Percentiles rank a stretch among this genome's conserved stretches.
Evolutionary conservation across 169 alveolate species (phyloP).

Genomic region (Plasmodium gaboni): DNA sequence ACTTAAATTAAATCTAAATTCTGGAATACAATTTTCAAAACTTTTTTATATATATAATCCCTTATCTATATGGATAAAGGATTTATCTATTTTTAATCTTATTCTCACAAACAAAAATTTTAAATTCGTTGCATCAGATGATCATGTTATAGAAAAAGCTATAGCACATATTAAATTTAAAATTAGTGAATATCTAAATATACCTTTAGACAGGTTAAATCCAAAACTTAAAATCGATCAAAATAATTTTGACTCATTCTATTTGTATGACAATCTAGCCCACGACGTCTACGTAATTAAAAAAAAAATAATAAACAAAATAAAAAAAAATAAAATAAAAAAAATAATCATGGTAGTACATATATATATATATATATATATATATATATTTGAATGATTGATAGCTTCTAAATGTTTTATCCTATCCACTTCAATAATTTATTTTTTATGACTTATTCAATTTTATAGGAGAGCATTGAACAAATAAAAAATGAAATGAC

Average conservation of each 20-base stretch:
- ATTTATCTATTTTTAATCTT: constrained; percentile 47
- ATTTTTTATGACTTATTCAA: neutral
- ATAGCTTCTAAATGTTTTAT: neutral
- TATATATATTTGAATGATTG: constrained; percentile 1
- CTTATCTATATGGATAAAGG: constrained; percentile 49
- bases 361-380: constrained; percentile 3
- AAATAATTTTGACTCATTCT: constrained; percentile 23
- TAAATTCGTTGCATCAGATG: constrained; percentile 22
- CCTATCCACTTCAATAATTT: neutral
- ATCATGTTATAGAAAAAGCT: constrained; percentile 48
- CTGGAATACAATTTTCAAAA: constrained; percentile 49
- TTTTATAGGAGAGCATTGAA: constrained; percentile 44
- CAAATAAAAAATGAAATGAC: constrained; percentile 56
- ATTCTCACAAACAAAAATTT: constrained; percentile 12
- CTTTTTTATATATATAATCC: constrained; percentile 56
- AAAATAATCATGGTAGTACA: neutral
- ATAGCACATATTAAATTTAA: constrained; percentile 41
- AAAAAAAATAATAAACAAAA: neutral
- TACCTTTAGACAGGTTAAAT: constrained; percentile 36
- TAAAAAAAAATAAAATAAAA: neutral
- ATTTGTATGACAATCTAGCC: constrained; percentile 53
- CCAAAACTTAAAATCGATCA: constrained; percentile 32
- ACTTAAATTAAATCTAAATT: constrained; percentile 54
- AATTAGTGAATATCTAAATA: constrained; percentile 34
- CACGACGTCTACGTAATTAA: constrained; percentile 65